Conservation (phyloP, 169 alveolate genomes). For the Babesia caballi region DNA sequence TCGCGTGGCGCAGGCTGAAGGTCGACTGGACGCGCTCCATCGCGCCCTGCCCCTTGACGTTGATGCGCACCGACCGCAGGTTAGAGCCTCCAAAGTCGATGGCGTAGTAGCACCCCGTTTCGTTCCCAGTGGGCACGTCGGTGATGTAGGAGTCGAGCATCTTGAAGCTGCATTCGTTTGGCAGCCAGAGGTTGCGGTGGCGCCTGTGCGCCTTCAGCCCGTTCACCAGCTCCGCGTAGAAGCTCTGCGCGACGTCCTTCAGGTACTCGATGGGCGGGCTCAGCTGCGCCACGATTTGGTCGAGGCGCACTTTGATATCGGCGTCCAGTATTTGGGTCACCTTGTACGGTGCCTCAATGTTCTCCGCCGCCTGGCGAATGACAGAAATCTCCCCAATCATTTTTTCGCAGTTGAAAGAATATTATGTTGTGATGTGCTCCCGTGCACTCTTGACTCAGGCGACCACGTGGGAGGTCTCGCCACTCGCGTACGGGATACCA, state of each 20-base stretch:
- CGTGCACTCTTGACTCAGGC: no score
- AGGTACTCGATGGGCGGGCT: slow-evolving; percentile 41
- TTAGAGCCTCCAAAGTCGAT: slow-evolving; percentile 89
- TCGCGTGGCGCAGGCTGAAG: slow-evolving; percentile 66
- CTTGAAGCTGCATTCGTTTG: slow-evolving; percentile 77
- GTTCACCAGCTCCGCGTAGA: slow-evolving; percentile 64
- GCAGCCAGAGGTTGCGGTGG: slow-evolving; percentile 76
- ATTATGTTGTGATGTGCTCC: no score
- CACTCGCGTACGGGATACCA: no score
- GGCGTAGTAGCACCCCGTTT: slow-evolving; percentile 85
- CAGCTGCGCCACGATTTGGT: slow-evolving; percentile 47
- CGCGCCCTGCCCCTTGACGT: slow-evolving; percentile 78
- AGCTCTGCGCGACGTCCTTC: slow-evolving; percentile 56
- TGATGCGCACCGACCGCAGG: slow-evolving; percentile 82
- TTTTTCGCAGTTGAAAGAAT: no score
- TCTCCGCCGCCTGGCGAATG: slow-evolving; percentile 58
- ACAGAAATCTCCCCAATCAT: slow-evolving; percentile 42
- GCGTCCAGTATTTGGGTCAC: slow-evolving; percentile 30
- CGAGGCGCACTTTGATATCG: slow-evolving; percentile 28
- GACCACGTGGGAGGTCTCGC: no score
- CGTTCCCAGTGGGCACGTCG: slow-evolving; percentile 82
- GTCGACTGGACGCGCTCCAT: slow-evolving; percentile 74
- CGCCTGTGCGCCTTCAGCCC: slow-evolving; percentile 77
- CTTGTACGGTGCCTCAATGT: slow-evolving; percentile 30
- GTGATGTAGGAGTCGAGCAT: slow-evolving; percentile 85